Conservation (phyloP, 2,329 filamentous ascomycete genomes). For the Diaporthe sp. region DNA sequence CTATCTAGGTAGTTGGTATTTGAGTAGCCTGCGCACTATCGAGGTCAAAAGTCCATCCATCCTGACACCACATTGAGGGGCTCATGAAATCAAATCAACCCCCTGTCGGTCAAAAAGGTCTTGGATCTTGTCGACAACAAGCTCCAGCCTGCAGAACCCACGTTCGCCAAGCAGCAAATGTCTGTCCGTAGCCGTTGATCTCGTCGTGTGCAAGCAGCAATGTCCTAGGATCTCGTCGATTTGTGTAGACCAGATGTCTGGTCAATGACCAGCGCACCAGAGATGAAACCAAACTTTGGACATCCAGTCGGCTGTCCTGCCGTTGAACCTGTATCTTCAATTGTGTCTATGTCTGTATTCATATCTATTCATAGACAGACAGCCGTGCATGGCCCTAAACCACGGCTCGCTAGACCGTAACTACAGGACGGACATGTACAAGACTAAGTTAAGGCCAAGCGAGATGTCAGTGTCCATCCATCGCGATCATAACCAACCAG, state of each 20-base stretch:
- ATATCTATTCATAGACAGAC: background rate
- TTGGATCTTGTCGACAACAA: background rate
- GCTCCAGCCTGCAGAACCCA: background rate
- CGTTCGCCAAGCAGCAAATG: background rate
- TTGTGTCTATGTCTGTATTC: background rate
- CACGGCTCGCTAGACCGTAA: background rate
- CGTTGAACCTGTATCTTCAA: background rate
- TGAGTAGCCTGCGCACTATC: background rate
- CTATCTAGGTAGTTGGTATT: background rate
- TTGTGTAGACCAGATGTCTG: background rate
- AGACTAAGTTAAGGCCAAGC: background rate
- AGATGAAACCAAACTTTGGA: conserved; percentile 6
- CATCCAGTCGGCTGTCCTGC: background rate
- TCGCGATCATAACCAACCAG: background rate
- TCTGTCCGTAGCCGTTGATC: background rate
- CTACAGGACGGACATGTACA: background rate
- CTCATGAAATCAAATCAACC: background rate
- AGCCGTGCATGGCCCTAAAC: background rate
- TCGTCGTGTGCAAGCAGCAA: background rate
- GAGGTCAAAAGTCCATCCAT: background rate
- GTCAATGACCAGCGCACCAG: background rate
- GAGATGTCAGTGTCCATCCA: background rate
- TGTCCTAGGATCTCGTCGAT: background rate
- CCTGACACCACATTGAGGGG: background rate
- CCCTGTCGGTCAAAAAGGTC: background rate